A percentile compares a stretch with the other conserved stretches of the same genome.
Conservation (phyloP, 2,329 filamentous ascomycete genomes). For the Aureobasidium namibiae region DNA sequence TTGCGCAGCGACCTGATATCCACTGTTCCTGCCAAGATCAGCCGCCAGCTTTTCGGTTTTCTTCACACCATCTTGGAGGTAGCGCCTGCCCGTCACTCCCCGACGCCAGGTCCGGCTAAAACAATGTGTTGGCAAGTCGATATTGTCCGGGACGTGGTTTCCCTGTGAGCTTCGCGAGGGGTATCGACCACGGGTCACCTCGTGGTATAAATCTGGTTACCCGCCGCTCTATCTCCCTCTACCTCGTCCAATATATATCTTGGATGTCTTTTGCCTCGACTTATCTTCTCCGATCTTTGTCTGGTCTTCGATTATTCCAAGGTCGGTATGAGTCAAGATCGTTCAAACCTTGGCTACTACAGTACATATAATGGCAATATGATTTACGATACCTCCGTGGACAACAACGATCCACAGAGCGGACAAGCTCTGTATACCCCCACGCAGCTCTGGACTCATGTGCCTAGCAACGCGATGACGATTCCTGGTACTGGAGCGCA, state of each 20-base stretch:
- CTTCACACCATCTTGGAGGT: conserved; percentile 3
- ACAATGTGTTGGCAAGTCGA: conserved; percentile 7
- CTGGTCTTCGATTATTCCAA: neutral
- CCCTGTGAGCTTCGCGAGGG: neutral
- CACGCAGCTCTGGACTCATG: neutral
- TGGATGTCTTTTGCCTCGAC: neutral
- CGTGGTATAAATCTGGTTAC: neutral
- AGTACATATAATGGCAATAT: neutral
- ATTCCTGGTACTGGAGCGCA: neutral
- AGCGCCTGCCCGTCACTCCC: conserved; percentile 11
- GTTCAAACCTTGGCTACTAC: conserved; percentile 3
- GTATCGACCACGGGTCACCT: neutral
- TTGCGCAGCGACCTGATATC: conserved; percentile 6
- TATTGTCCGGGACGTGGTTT: neutral
- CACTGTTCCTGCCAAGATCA: conserved; percentile 10
- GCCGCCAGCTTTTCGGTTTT: neutral
- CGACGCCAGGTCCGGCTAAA: conserved; percentile 4
- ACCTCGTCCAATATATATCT: conserved; percentile 1
- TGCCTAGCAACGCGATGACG: neutral
- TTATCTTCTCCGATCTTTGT: neutral
- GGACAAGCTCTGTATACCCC: neutral
- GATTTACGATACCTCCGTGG: neutral
- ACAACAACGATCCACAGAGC: neutral
- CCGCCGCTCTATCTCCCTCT: neutral
- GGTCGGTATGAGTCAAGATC: conserved; percentile 6